Evolutionary conservation across 164 flowering plant genomes (phyloP).

Genomic region (Chimonanthus praecox): DNA sequence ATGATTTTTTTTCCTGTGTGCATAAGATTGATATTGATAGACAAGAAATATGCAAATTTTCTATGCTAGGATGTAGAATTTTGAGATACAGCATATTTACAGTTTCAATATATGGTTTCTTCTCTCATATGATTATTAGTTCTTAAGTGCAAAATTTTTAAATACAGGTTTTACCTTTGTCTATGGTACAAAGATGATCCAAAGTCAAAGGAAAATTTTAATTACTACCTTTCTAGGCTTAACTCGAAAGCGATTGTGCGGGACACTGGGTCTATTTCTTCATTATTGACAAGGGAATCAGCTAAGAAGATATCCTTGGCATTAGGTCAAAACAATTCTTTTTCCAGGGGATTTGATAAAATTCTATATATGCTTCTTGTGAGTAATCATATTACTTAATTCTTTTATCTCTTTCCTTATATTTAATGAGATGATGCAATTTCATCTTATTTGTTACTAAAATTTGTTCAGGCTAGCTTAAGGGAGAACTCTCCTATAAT

Average conservation of each 20-base stretch:
- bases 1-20: too few species aligned
- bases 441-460: not conserved
- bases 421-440: not conserved
- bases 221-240: constrained; percentile 62
- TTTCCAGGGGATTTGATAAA: constrained; percentile 92
- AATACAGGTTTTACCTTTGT: constrained; percentile 89
- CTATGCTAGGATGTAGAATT: too few species aligned
- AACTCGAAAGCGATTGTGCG: constrained; percentile 61
- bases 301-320: constrained; percentile 73
- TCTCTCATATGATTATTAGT: not conserved
- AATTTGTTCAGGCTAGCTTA: constrained; percentile 63
- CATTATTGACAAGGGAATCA: constrained; percentile 58
- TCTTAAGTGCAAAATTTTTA: not conserved
- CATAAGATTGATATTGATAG: too few species aligned
- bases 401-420: not conserved
- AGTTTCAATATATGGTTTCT: not conserved
- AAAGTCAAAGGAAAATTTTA: constrained; percentile 51
- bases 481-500: constrained; percentile 86
- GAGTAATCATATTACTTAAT: constrained; percentile 13
- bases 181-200: constrained; percentile 95
- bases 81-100: too few species aligned
- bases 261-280: constrained; percentile 48
- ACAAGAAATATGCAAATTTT: too few species aligned
- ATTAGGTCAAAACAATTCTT: constrained; percentile 78
- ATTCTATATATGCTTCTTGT: constrained; percentile 88